Conservation (phyloP, 1,284 basidiomycete species). For the Cutaneotrichosporon sp. region DNA sequence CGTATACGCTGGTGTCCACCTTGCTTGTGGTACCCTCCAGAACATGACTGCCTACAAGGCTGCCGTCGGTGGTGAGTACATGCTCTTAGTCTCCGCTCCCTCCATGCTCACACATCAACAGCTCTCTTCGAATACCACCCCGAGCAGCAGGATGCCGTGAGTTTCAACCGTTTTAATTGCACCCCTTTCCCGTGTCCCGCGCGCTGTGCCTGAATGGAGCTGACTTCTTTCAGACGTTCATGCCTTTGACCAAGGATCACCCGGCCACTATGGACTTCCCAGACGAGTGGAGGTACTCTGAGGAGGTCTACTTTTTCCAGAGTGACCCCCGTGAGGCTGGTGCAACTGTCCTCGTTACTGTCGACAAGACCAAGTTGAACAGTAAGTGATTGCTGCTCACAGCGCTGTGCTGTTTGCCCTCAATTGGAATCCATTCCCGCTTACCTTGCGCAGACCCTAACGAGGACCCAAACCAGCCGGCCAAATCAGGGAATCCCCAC, state of each 20-base stretch:
- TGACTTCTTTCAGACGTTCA: constrained; percentile 56
- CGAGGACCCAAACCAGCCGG: background rate
- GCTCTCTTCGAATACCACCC: constrained; percentile 74
- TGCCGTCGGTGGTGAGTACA: constrained; percentile 50
- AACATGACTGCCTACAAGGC: constrained; percentile 62
- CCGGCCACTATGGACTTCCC: constrained; percentile 65
- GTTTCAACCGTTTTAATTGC: constrained; percentile 19
- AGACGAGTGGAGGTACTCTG: constrained; percentile 56
- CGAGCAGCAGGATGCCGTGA: constrained; percentile 53
- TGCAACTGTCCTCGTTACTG: constrained; percentile 62
- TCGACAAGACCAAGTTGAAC: constrained; percentile 62
- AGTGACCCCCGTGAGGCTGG: constrained; percentile 65
- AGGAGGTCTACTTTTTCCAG: constrained; percentile 65
- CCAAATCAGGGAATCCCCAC: constrained; percentile 38
- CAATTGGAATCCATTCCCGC: too few species aligned
- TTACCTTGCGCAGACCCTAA: constrained; percentile 6
- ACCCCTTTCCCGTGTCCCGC: too few species aligned
- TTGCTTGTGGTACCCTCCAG: constrained; percentile 63
- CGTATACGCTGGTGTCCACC: constrained; percentile 48
- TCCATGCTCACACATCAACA: constrained; percentile 1
- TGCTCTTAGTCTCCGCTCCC: background rate
- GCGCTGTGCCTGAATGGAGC: background rate
- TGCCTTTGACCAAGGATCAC: constrained; percentile 59
- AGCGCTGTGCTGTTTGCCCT: too few species aligned
- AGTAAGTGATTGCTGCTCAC: too few species aligned